These are phyloP conservation scores for Crotalaria pallida DNA, from an alignment of 306 rosid species.

Conservation along the genomic window DNA sequence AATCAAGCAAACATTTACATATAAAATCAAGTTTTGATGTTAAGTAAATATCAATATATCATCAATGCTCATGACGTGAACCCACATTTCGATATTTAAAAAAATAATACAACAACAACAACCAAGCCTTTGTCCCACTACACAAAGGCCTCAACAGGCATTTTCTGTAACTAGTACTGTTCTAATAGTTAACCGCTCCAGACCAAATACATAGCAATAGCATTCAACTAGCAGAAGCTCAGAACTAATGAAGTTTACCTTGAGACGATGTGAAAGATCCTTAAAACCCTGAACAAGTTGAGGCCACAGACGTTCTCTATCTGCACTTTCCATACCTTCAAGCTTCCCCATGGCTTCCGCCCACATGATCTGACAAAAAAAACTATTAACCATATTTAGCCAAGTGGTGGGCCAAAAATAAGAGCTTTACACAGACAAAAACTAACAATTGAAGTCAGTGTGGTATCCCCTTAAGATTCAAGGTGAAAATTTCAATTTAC, in stretches of 20 bases:
- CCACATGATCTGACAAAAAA: constrained; percentile 91
- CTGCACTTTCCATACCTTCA: constrained; percentile 90
- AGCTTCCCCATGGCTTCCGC: constrained; percentile 99
- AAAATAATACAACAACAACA: background rate
- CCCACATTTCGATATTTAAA: background rate
- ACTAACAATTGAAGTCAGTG: background rate
- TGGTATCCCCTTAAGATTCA: background rate
- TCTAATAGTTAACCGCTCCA: background rate
- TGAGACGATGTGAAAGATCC: constrained; percentile 89
- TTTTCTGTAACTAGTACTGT: background rate
- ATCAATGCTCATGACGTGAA: background rate
- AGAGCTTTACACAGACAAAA: background rate
- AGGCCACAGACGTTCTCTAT: constrained; percentile 95
- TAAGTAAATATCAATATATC: background rate
- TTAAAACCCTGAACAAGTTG: constrained; percentile 85
- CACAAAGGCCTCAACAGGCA: background rate
- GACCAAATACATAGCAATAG: background rate
- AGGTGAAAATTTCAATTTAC: background rate
- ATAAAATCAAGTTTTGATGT: background rate
- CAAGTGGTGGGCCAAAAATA: background rate
- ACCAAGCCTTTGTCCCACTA: background rate
- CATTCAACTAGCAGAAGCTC: background rate
- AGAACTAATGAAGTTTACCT: constrained; percentile 43
- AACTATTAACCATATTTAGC: constrained; percentile 61
- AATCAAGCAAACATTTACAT: background rate